Evolutionary conservation across 495 filamentous ascomycete species (phyloP).

Genomic region (Letharia lupina): DNA sequence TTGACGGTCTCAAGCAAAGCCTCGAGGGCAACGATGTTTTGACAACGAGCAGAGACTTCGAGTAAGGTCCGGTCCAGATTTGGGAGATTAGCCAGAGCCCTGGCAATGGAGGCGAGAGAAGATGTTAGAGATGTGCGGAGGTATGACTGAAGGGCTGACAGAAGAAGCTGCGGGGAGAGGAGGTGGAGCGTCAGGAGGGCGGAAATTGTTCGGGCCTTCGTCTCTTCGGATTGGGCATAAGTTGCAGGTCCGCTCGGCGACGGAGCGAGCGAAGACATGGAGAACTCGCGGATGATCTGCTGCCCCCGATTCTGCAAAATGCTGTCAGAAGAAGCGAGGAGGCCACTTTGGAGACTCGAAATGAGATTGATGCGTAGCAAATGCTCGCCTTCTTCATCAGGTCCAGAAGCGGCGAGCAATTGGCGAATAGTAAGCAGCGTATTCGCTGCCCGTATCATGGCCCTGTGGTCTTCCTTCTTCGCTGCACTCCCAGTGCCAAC

Average conservation of each 20-base stretch:
- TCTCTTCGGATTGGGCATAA: conserved; percentile 74
- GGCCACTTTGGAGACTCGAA: conserved; percentile 53
- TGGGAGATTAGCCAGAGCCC: conserved; percentile 70
- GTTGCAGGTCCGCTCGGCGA: conserved; percentile 38
- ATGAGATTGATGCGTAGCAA: conserved; percentile 63
- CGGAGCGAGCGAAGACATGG: conserved; percentile 54
- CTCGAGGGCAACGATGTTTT: conserved; percentile 84
- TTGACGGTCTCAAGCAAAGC: conserved; percentile 60
- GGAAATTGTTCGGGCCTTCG: conserved; percentile 60
- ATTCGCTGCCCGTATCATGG: conserved; percentile 68
- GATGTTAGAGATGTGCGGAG: conserved; percentile 67
- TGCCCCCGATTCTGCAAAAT: conserved; percentile 60
- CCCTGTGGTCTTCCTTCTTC: conserved; percentile 63
- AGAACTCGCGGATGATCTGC: conserved; percentile 76
- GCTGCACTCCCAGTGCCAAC: conserved; percentile 38
- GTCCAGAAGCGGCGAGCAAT: conserved; percentile 53
- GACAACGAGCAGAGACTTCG: conserved; percentile 76
- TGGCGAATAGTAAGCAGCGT: conserved; percentile 65
- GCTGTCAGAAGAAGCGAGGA: conserved; percentile 62
- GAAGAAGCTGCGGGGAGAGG: conserved; percentile 65
- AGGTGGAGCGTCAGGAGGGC: conserved; percentile 74
- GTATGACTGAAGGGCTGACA: conserved; percentile 72
- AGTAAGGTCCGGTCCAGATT: conserved; percentile 71
- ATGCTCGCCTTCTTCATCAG: conserved; percentile 67
- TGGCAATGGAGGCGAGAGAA: conserved; percentile 59